Evolutionary conservation across 805 yeast species (phyloP), one percentile per base, ranked within the genome.

Genomic region (Zygosaccharomyces pseudorouxii): DNA sequence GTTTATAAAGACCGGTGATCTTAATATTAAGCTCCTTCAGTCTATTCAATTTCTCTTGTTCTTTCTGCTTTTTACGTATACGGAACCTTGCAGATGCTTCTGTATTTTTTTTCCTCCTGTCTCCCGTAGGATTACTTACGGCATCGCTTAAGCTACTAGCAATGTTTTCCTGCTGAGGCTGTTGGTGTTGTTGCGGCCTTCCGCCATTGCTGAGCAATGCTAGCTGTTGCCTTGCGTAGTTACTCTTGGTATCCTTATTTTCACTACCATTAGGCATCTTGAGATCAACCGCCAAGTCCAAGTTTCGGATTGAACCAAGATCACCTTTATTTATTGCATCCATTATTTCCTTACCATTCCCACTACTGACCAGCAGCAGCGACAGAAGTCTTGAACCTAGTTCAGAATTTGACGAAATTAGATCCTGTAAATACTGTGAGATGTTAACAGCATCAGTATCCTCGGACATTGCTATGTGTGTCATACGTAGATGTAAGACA

Each of bases 11-110:
- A 22, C 51, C 49, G 12, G 51, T 45, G 12, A 65, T 55, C 31
- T 57, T 56, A 20, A 33, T 8, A 14, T 60, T 57, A 30, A 64
- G 42, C 23, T 50, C 52, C 16, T 54, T 43, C 25, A 60, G 49
- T 50, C 57, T 56, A 11, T 40, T 45, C 23, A 55, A 36, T 23
- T 57, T 64, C 31, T 57, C 63, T 19, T 50, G 50, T 36, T 59
- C 60, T 38, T 57, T 52, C 37, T 58, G 56, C 51, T 63, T 62
- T 49, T 60, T 56, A 31, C 67, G 58, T 63, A 89, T 79, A 55
- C 99, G 77, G 74, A 92, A 92, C 51, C 98, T 75, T 3, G 97
- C 97, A 18, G 92, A 82, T 1, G 99, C 98, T 1, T 93, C 96
- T 0, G 97, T 89, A 69, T 89, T 90, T 58, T 95, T 78, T 55